Evolutionary conservation across 2,329 filamentous ascomycete genomes (phyloP), one percentile per base, ranked within the genome.

Genomic region (Ophiostoma piceae): DNA sequence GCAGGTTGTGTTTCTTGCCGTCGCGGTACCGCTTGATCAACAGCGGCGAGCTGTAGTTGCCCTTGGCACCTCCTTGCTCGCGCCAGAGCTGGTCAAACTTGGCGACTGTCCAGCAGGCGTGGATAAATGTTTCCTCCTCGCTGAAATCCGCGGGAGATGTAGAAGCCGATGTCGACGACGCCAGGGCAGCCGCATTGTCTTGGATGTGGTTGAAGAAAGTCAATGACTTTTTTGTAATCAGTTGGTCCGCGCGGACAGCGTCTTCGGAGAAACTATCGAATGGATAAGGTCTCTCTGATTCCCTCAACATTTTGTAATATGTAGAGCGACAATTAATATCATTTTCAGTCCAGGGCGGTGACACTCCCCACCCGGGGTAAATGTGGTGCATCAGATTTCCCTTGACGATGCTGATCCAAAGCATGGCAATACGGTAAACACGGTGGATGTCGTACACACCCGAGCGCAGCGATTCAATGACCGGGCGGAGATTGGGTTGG

Each of bases 371-470:
- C 51, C 32, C 57, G 14, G 14, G 57, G 6, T 16, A 32, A 12
- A 32, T 9, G 12, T 11, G 6, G 4, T 11, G 5, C 26, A 62
- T 32, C 16, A 11, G 19, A n/a, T 39, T 9, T 19, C 37, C 65
- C 65, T 66, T 26, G n/a, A 47, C 65, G 5, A 47, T 12, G 5
- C 74, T 76, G 8, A 77, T 74, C 60, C 77, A 73, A 37, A 75
- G 68, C 0, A 77, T 75, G 2, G 74, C 74, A 6, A 79, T 69
- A 43, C 77, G 75, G 71, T 78, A 77, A 5, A 79, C 74, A 76
- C 77, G 78, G 69, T 78, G 76, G 6, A 76, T 71, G 62, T 78
- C 77, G 64, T 74, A 76, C 35, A 79, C 73, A 6, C 74, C 72
- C 19, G 12, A 22, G 7, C 12, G 32, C 35, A 65, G 62, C 19